A percentile compares a stretch with the other conserved stretches of the same genome.
phyloP scores from a whole-genome alignment of 805 yeast species.

The Pichia ethanolica region DNA sequence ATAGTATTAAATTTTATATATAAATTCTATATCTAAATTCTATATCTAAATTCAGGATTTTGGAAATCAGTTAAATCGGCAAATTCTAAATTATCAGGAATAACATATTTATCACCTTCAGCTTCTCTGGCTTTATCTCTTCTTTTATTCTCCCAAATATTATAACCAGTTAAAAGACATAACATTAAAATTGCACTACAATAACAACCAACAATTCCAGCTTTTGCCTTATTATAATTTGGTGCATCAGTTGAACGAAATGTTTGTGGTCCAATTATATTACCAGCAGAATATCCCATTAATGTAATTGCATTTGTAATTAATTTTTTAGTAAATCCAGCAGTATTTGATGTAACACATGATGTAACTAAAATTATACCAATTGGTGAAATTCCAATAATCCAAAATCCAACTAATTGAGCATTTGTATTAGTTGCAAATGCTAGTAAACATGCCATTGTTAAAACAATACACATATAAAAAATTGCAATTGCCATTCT shows the following conservation, averaged over 20 bases:
- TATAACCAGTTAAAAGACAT: slow-evolving; percentile 29
- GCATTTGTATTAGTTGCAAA: slow-evolving; percentile 5
- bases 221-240: slow-evolving; percentile 34
- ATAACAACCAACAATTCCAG: slow-evolving; percentile 36
- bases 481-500: slow-evolving; percentile 3
- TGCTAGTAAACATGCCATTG: slow-evolving; percentile 5
- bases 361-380: slow-evolving; percentile 19
- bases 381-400: slow-evolving; percentile 4
- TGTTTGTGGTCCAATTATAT: slow-evolving; percentile 46
- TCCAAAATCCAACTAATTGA: slow-evolving; percentile 5
- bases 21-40: neutral
- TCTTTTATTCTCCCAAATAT: slow-evolving; percentile 15
- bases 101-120: slow-evolving; percentile 21
- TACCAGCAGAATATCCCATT: slow-evolving; percentile 39
- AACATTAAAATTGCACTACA: slow-evolving; percentile 35
- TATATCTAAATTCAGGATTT: no score
- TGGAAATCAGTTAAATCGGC: slow-evolving; percentile 19
- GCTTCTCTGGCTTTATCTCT: slow-evolving; percentile 24
- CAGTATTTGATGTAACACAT: slow-evolving; percentile 26
- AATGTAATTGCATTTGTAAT: slow-evolving; percentile 37
- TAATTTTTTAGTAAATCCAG: slow-evolving; percentile 44
- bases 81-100: slow-evolving; percentile 26
- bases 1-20: no score
- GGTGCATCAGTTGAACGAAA: slow-evolving; percentile 42
- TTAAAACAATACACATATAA: slow-evolving; percentile 5